Evolutionary conservation across 306 rosid species (phyloP).

Genomic region (Malus sylvestris): DNA sequence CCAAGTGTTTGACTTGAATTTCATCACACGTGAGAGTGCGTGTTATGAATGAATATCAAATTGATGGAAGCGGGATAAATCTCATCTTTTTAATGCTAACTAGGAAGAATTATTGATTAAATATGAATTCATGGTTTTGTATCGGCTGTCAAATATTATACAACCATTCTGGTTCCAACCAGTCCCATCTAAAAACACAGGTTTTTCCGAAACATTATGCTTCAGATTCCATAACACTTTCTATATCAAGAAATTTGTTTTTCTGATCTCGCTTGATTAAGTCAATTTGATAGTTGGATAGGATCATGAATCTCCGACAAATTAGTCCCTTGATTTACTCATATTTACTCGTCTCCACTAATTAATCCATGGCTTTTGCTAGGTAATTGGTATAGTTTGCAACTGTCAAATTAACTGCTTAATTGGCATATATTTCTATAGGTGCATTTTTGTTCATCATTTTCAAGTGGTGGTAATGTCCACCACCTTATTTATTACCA

Average conservation of each 20-base stretch:
- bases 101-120: too few relatives aligned
- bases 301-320: conserved; percentile 27
- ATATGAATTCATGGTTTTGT: too few relatives aligned
- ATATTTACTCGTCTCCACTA: background rate
- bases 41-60: too few relatives aligned
- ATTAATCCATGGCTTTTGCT: background rate
- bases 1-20: too few relatives aligned
- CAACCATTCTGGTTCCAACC: background rate
- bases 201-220: background rate
- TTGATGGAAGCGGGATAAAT: too few relatives aligned
- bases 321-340: conserved; percentile 18
- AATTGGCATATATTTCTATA: background rate
- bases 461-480: too few relatives aligned
- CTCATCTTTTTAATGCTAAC: too few relatives aligned
- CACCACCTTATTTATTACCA: too few relatives aligned
- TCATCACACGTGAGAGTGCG: too few relatives aligned
- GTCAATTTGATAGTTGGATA: background rate
- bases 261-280: background rate
- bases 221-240: background rate
- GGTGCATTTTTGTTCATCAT: too few relatives aligned
- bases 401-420: background rate
- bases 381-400: background rate
- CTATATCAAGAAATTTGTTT: background rate
- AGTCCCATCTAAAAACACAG: background rate
- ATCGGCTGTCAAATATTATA: too few relatives aligned